Conservation (phyloP, 2,329 filamentous ascomycete genomes). For the Fusarium veterinarium region DNA sequence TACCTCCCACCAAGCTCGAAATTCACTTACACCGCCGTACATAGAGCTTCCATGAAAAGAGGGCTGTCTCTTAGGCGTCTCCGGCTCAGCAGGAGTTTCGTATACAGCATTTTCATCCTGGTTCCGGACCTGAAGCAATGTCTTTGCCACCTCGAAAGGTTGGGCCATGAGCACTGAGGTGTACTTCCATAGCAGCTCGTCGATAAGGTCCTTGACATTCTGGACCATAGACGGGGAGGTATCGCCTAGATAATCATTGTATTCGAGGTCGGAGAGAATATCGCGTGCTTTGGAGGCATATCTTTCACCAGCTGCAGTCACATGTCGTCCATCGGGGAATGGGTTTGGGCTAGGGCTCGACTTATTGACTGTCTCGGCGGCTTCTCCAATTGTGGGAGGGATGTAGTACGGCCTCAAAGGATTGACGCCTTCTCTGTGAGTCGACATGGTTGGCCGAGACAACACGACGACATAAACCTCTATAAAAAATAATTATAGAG, state of each 20-base stretch:
- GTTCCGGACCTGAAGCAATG: constrained; percentile 80
- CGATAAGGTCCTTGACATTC: constrained; percentile 79
- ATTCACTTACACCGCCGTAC: constrained; percentile 51
- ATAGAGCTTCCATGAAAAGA: constrained; percentile 51
- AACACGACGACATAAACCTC: constrained; percentile 43
- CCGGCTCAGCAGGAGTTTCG: constrained; percentile 39
- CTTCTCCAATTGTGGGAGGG: constrained; percentile 66
- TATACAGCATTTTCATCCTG: constrained; percentile 61
- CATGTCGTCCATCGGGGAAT: constrained; percentile 57
- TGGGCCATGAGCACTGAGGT: constrained; percentile 88
- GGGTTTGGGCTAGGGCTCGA: constrained; percentile 57
- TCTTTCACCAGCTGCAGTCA: constrained; percentile 49
- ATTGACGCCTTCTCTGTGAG: constrained; percentile 64
- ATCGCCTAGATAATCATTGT: constrained; percentile 86
- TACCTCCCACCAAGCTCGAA: constrained; percentile 2
- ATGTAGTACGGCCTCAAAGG: constrained; percentile 78
- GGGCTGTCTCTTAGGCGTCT: constrained; percentile 44
- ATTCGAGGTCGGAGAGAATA: constrained; percentile 90
- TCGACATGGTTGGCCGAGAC: constrained; percentile 55
- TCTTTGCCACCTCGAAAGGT: constrained; percentile 97
- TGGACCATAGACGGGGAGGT: constrained; percentile 79
- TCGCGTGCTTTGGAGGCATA: constrained; percentile 75
- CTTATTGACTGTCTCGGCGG: constrained; percentile 49
- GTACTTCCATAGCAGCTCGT: constrained; percentile 93
- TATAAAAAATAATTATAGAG: constrained; percentile 24